A percentile compares a stretch with the other conserved stretches of the same genome.
Evolutionary conservation across 495 filamentous ascomycete genomes (phyloP).

Genomic region (Annulohypoxylon stygium): DNA sequence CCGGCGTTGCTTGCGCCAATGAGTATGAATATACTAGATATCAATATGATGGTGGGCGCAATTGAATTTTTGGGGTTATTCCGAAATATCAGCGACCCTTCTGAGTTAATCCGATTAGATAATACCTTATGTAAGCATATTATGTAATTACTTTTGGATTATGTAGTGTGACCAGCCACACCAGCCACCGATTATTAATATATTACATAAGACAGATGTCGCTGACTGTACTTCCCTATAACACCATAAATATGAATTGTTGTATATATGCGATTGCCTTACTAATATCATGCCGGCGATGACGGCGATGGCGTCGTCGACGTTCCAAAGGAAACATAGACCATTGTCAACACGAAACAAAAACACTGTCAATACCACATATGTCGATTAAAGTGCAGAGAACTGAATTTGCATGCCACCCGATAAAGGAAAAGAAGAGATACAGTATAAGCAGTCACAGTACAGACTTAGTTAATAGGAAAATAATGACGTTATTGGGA

Average conservation of each 20-base stretch:
- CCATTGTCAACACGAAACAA: neutral
- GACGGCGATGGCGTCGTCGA: neutral
- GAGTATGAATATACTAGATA: conserved; percentile 16
- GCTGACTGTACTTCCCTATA: conserved; percentile 9
- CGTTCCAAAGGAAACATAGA: neutral
- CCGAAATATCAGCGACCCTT: conserved; percentile 11
- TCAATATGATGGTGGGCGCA: conserved; percentile 22
- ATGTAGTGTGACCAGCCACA: conserved; percentile 1
- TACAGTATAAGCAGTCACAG: too few species aligned
- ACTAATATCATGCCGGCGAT: neutral
- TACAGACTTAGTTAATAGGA: too few species aligned
- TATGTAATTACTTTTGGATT: neutral
- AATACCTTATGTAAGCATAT: neutral
- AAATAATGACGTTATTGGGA: too few species aligned
- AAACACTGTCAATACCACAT: neutral
- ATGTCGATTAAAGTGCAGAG: neutral
- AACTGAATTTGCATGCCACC: neutral
- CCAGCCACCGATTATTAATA: neutral
- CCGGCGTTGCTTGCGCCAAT: neutral
- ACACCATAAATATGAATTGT: neutral
- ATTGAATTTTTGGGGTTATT: conserved; percentile 51
- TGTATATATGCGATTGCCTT: conserved; percentile 3
- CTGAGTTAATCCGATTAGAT: conserved; percentile 45
- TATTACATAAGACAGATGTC: neutral
- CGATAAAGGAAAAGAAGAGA: too few species aligned